phyloP scores from a whole-genome alignment of 768 basidiomycete genomes.

The Paxillus involutus region DNA sequence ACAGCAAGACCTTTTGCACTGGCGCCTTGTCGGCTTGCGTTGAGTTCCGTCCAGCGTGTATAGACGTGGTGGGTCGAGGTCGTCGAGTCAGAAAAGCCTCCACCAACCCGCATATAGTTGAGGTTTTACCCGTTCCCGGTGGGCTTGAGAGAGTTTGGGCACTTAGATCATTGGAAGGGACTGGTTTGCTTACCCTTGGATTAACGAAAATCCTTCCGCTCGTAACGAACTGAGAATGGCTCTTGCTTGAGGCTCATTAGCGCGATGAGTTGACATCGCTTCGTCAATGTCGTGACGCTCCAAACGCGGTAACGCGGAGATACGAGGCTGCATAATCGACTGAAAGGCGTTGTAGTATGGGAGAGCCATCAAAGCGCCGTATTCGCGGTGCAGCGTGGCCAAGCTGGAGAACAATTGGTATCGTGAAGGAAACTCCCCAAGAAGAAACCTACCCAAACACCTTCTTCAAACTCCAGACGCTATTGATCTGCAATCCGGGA shows the following conservation, averaged over 20 bases:
- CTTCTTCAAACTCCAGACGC: constrained; percentile 74
- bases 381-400: constrained; percentile 91
- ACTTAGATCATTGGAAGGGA: not conserved
- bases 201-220: constrained; percentile 79
- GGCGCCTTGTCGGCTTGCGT: constrained; percentile 42
- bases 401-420: constrained; percentile 50
- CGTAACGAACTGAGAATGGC: constrained; percentile 79
- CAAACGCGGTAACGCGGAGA: constrained; percentile 46
- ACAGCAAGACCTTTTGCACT: constrained; percentile 79
- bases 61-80: constrained; percentile 43
- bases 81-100: constrained; percentile 74
- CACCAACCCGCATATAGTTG: constrained; percentile 94
- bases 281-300: constrained; percentile 53
- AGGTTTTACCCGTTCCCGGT: constrained; percentile 98
- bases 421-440: not conserved
- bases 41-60: constrained; percentile 46
- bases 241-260: constrained; percentile 93
- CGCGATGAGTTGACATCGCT: constrained; percentile 66
- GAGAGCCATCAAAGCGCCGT: constrained; percentile 78
- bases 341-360: constrained; percentile 78
- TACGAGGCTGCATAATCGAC: constrained; percentile 68
- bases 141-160: constrained; percentile 52
- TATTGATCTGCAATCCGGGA: constrained; percentile 61
- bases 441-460: constrained; percentile 64
- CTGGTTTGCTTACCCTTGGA: constrained; percentile 78